phyloP scores from a whole-genome alignment of 768 basidiomycete species.

The Psilocybe subaeruginosa region DNA sequence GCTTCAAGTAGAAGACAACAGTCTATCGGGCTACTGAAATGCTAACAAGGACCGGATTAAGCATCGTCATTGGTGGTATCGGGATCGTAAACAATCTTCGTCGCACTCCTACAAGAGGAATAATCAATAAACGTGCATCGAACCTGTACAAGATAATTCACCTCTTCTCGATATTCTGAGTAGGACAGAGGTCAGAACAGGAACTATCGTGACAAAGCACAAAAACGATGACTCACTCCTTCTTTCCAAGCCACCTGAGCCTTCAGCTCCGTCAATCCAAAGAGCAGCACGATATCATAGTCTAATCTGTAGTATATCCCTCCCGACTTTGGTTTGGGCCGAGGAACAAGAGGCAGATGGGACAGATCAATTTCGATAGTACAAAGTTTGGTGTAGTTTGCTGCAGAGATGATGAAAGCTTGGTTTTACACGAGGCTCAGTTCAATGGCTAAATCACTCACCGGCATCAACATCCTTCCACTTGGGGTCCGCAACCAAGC shows the following conservation, averaged over 20 bases:
- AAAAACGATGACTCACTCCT: conserved; percentile 31
- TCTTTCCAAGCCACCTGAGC: conserved; percentile 57
- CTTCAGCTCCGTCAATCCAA: conserved; percentile 56
- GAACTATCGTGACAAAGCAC: not conserved
- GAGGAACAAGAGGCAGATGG: conserved; percentile 21
- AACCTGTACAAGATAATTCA: not conserved
- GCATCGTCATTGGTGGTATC: conserved; percentile 25
- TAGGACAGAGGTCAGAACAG: not conserved
- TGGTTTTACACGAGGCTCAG: no score
- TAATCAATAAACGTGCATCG: not conserved
- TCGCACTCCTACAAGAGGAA: conserved; percentile 28
- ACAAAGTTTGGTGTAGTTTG: conserved; percentile 30
- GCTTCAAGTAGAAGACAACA: no score
- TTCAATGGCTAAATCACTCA: conserved; percentile 14
- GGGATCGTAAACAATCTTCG: conserved; percentile 36
- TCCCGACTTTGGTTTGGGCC: conserved; percentile 13
- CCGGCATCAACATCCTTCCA: conserved; percentile 33
- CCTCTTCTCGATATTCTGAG: conserved; percentile 19
- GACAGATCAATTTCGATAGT: conserved; percentile 30
- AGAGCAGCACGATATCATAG: conserved; percentile 49
- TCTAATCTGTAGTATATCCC: conserved; percentile 33
- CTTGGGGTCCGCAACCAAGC: conserved; percentile 23
- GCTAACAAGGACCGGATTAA: not conserved
- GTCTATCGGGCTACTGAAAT: no score
- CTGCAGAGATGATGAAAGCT: conserved; percentile 11